Base-by-base conservation (phyloP, 495 filamentous ascomycete genomes). In the Podospora pseudopauciseta region DNA sequence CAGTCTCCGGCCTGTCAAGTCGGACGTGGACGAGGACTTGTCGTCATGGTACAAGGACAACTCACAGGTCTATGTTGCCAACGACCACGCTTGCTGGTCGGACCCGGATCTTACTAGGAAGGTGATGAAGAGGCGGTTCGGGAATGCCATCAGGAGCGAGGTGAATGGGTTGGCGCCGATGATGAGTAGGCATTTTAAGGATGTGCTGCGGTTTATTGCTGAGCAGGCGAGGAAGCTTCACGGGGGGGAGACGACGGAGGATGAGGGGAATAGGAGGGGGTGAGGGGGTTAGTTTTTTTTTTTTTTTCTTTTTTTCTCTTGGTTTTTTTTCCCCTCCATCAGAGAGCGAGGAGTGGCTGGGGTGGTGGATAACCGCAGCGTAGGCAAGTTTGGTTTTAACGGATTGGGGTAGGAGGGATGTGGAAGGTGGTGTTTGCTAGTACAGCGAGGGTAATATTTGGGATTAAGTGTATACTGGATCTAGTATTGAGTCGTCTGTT, bases 41-140 rank as follows among this genome's bases (percentile, higher is more conserved):
- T 90, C 88, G 16, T 80, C 81, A 44, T 93, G 91, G 91, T 93
- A 92, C 72, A 87, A 86, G 71, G 80, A 88, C 73, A 86, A 91
- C 76, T 91, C 89, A 0, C 80, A 86, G 2, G 88, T 96, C 66
- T 94, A 90, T 71, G 91, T 96, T 27, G 82, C 88, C 0, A 79
- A 82, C 28, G 80, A 87, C 58, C 93, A 96, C 71, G 84, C 86
- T 9, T 87, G 90, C 68, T 96, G 92, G 92, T 78, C 75, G 18
- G 83, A 85, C 67, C 69, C 76, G 19, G 84, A 87, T 0, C 70
- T 82, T 13, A 78, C 75, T 0, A 83, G 86, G 65, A 89, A 88
- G 72, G 85, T 89, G 16, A 84, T 84, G 19, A 92, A 91, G 77
- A 78, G 79, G 11, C 84, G 90, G 3, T 92, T 91, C 67, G 91